Base-by-base conservation (phyloP, 1,139 yeast species). In the Saccharomycopsis phalli region DNA sequence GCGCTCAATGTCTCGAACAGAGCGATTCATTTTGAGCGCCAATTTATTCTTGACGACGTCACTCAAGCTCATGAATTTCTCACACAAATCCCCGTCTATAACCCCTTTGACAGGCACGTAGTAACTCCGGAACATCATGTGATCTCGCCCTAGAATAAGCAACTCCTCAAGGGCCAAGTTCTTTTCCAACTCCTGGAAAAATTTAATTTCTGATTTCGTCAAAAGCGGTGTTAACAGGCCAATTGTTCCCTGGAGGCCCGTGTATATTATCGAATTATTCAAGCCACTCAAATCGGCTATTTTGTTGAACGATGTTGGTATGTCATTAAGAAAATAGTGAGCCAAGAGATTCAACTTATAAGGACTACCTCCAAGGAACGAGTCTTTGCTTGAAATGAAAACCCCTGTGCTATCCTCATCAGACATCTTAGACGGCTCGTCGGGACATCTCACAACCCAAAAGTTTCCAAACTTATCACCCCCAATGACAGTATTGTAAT, bases 381-480 rank as follows among this genome's bases (percentile, higher is more conserved):
- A 47, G 13, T 64, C 71, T 42, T 63, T 67, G 2, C 56, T 50
- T 2, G 46, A 22, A 2, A 62, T 43, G 38, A 57, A 59, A 34
- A 64, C 59, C 32, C 58, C 40, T 48, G 53, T 46, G 2, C 28
- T 7, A 10, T 42, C 42, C 44, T 52, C 44, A 47, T 47, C 48
- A 52, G 51, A 38, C 43, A 52, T 6, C 11, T 39, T 45, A 3
- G 54, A 51, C 1, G 45, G 39, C n/a, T 63, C 59, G 17, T 60
- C 59, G 0, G 81, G 73, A 35, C 80, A 59, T 48, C 95, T 62
- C 30, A 83, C 59, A 1, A 83, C 71, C 59, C 80, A 77, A 0
- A 88, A 41, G 52, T 81, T 83, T 1, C 98, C 96, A 60, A 81
- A 87, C 52, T 78, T 80, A 55, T 91, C 98, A n/a, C 95, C 95